Evolutionary conservation across 2,329 filamentous ascomycete genomes (phyloP), one percentile per base, ranked within the genome.

Genomic region (Cytospora chrysosperma): DNA sequence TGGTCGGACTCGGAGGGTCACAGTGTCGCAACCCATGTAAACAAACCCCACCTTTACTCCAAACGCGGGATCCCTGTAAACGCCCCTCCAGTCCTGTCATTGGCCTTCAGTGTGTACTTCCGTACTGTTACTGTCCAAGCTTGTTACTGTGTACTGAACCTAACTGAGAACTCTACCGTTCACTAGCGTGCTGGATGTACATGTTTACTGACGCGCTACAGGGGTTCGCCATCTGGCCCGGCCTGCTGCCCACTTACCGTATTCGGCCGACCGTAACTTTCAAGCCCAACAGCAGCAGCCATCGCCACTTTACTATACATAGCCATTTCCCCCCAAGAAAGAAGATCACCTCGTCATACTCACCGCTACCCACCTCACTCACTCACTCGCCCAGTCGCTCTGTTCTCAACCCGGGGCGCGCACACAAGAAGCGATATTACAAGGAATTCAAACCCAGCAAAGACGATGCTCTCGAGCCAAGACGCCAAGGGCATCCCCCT

Each of bases 401-500:
- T n/a, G n/a, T n/a, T n/a, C n/a, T n/a, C n/a, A n/a, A n/a, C n/a
- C n/a, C n/a, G n/a, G n/a, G n/a, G n/a, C n/a, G n/a, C n/a, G n/a
- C n/a, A n/a, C n/a, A n/a, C n/a, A n/a, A n/a, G n/a, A n/a, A n/a
- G n/a, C n/a, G n/a, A n/a, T n/a, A n/a, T n/a, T n/a, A n/a, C n/a
- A n/a, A n/a, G n/a, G n/a, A n/a, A n/a, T n/a, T n/a, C n/a, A n/a
- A n/a, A n/a, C n/a, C n/a, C n/a, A n/a, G n/a, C n/a, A n/a, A n/a
- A 9, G 40, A 27, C 30, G n/a, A 65, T 65, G 64, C 49, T 85
- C 81, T 76, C 81, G n/a, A 80, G 71, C 61, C 82, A 85, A 69
- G 69, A 71, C 9, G 69, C 72, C 61, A 52, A 47, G n/a, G 80
- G 79, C 54, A 82, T 86, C 51, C 77, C 80, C 8, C 75, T 89